Conservation (phyloP, 306 rosid genomes). For the Arachis stenosperma region DNA sequence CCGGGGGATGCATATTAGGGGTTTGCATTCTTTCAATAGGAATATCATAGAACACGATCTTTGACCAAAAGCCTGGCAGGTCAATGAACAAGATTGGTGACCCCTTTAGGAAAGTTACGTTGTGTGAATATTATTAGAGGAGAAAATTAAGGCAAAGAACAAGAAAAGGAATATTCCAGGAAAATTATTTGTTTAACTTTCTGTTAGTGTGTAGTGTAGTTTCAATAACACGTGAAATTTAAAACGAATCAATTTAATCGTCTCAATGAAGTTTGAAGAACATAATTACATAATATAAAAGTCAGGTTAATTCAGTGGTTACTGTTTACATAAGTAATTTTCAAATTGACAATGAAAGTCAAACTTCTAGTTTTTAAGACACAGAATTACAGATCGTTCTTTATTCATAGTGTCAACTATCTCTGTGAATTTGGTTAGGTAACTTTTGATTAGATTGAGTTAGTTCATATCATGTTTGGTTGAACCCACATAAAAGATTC, state of each 20-base stretch:
- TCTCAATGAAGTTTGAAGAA: background rate
- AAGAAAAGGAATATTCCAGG: background rate
- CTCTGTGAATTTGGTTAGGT: background rate
- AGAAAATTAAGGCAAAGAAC: background rate
- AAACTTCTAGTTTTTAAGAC: too few relatives aligned
- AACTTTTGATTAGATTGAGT: background rate
- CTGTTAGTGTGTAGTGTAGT: background rate
- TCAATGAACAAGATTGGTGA: background rate
- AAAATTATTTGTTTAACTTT: too few relatives aligned
- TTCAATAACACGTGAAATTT: background rate
- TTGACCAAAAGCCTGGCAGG: conserved; percentile 6
- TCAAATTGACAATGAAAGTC: too few relatives aligned
- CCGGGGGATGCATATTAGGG: background rate
- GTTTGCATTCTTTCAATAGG: conserved; percentile 8
- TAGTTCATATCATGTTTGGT: background rate
- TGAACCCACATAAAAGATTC: background rate
- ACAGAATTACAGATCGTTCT: too few relatives aligned
- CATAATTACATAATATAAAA: too few relatives aligned
- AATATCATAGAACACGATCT: background rate
- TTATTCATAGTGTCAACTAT: too few relatives aligned
- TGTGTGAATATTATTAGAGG: background rate
- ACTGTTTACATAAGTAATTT: too few relatives aligned
- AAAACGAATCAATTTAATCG: background rate
- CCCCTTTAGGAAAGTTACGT: background rate
- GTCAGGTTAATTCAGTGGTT: too few relatives aligned